These are phyloP conservation scores for Colletotrichum acutatum DNA, from an alignment of 2,329 filamentous ascomycete genomes.

Conservation along the genomic window DNA sequence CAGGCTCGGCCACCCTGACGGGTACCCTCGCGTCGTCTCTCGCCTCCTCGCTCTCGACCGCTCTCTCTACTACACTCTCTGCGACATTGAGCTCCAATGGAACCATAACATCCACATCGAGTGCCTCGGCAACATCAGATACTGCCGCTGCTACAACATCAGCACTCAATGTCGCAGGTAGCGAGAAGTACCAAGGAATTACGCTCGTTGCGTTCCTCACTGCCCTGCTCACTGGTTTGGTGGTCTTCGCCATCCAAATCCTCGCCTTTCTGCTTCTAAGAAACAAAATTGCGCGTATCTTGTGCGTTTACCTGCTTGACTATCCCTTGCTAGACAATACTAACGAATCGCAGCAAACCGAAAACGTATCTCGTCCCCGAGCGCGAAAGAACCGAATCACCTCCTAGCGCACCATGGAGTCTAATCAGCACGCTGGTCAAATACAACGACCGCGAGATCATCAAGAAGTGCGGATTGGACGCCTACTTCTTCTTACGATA, in stretches of 20 bases:
- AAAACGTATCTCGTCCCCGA: constrained; percentile 89
- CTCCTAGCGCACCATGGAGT: constrained; percentile 66
- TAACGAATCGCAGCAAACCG: constrained; percentile 69
- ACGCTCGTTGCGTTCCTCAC: constrained; percentile 70
- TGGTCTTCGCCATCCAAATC: constrained; percentile 73
- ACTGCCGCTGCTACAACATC: neutral
- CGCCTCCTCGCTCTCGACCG: constrained; percentile 21
- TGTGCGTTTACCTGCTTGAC: constrained; percentile 63
- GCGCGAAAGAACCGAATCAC: constrained; percentile 82
- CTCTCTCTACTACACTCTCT: constrained; percentile 9
- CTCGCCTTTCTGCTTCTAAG: constrained; percentile 80
- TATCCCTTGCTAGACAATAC: constrained; percentile 22
- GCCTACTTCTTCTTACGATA: constrained; percentile 98
- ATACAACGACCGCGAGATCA: constrained; percentile 82
- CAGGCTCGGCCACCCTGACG: constrained; percentile 30
- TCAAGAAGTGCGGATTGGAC: constrained; percentile 94
- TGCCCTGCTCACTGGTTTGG: constrained; percentile 70
- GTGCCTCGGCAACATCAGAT: neutral
- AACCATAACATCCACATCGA: constrained; percentile 10
- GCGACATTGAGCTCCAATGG: constrained; percentile 21
- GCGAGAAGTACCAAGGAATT: constrained; percentile 49
- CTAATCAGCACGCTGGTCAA: constrained; percentile 71
- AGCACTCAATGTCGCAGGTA: neutral
- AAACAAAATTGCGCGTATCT: constrained; percentile 84
- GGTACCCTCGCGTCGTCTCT: constrained; percentile 39